phyloP scores from a whole-genome alignment of 2,329 filamentous ascomycete species.

The Plectosphaerella cucumerina region DNA sequence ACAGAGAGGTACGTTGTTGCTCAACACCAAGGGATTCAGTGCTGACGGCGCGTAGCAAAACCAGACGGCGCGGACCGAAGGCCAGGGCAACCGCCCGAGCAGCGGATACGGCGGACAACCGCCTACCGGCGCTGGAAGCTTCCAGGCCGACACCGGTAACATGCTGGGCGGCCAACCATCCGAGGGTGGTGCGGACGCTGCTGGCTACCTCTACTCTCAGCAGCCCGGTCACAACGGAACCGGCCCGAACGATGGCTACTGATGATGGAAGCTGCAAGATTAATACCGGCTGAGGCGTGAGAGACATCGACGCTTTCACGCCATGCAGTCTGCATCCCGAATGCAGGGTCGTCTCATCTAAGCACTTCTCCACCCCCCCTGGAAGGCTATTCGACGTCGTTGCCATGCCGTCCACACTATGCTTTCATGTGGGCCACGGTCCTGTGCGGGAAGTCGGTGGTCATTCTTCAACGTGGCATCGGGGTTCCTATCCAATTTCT shows the following conservation, averaged over 20 bases:
- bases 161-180: conserved; percentile 34
- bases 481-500: no score
- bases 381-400: no score
- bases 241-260: conserved; percentile 48
- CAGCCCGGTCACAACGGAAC: conserved; percentile 56
- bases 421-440: no score
- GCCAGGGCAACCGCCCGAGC: conserved; percentile 43
- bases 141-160: conserved; percentile 34
- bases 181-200: conserved; percentile 35
- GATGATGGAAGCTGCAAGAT: no score
- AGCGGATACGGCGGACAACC: conserved; percentile 46
- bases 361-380: no score
- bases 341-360: no score
- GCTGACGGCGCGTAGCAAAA: neutral
- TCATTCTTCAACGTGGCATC: no score
- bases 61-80: conserved; percentile 66
- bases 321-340: no score
- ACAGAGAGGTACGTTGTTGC: conserved; percentile 77
- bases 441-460: no score
- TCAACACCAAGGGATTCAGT: neutral
- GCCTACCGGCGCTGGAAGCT: conserved; percentile 38
- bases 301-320: no score
- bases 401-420: no score
- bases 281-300: no score
- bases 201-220: conserved; percentile 49